A percentile compares a stretch with the other conserved stretches of the same genome.
Evolutionary conservation across 441 rosid genomes (phyloP).

Genomic region (Brassica balearica): DNA sequence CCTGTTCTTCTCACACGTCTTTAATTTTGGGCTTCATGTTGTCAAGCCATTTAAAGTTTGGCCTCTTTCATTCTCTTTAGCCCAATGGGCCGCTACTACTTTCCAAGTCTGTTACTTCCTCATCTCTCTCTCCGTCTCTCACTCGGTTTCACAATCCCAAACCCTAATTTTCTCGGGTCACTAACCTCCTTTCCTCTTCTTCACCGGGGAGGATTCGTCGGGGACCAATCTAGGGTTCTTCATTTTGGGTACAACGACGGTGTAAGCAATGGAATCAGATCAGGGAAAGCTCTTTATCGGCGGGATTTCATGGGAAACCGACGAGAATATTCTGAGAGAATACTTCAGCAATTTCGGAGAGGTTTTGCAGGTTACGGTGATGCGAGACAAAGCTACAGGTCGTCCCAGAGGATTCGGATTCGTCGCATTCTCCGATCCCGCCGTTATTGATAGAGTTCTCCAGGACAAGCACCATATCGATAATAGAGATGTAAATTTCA

Average conservation of each 20-base stretch:
- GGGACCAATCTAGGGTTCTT: conserved; percentile 27
- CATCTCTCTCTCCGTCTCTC: conserved; percentile 12
- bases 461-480: conserved; percentile 85
- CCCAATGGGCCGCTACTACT: conserved; percentile 26
- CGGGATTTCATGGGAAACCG: conserved; percentile 97
- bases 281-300: conserved; percentile 96
- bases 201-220: conserved; percentile 38
- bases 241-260: neutral
- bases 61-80: conserved; percentile 28
- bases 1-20: too few species aligned
- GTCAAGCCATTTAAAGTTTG: neutral
- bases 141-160: conserved; percentile 43
- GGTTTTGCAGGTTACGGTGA: conserved; percentile 75
- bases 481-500: conserved; percentile 64
- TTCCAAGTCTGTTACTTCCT: neutral
- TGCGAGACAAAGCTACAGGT: conserved; percentile 82
- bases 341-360: conserved; percentile 81
- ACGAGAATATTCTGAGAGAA: conserved; percentile 74
- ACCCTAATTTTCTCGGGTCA: conserved; percentile 45
- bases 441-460: conserved; percentile 77
- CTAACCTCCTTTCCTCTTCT: conserved; percentile 28
- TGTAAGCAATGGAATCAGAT: conserved; percentile 80
- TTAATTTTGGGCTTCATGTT: neutral
- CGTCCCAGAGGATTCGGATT: conserved; percentile 93
- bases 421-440: conserved; percentile 81